Base-by-base conservation (phyloP, 83 land plant genomes). In the Picea abies region DNA sequence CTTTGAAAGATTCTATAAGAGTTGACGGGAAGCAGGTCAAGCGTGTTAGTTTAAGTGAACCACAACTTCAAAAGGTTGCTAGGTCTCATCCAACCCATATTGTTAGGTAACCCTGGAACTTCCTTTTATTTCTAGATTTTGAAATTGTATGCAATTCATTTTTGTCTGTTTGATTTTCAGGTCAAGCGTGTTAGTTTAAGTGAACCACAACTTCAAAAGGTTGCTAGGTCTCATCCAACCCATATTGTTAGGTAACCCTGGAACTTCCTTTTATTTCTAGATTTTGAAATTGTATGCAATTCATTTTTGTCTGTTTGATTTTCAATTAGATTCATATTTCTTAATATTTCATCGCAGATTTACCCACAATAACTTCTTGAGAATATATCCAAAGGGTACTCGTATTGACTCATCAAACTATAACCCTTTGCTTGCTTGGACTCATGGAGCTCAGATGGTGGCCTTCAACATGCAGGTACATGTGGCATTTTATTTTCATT, bases 371-470 rank as follows among this genome's bases (percentile, higher is more conserved):
- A 95, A 95, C 87, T 60, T 96, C 56, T 82, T 96, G 26, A 90
- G 99, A 66, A 79, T 96, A 17, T 96, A 93, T 76, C 99, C 99
- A 47, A 90, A 93, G 76, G 98, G 96, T 4, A 85, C 81, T n/a
- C 88, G 99, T 11, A 44, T 96, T 70, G 82, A 82, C 72, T 96
- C 99, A 3, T 93, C 99, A 62, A 96, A 96, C 68, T 96, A 95
- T 75, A 93, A 93, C 72, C 99, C 99, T 64, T 44, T 93, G 11
- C 35, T 93, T 83, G 91, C 90, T 32, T 96, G 99, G 99, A 84
- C 81, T 78, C 96, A 96, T 89, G 99, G 99, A 63, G 98, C 96
- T 87, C 99, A 96, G 81, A 95, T 96, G 98, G 98, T 96, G 82
- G 99, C 98, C 22, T 90, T 93, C 22, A 96, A 96, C 73, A 95